Evolutionary conservation across 2,329 filamentous ascomycete species (phyloP), one percentile per base, ranked within the genome.

Genomic region (Hypoxylon sp.): DNA sequence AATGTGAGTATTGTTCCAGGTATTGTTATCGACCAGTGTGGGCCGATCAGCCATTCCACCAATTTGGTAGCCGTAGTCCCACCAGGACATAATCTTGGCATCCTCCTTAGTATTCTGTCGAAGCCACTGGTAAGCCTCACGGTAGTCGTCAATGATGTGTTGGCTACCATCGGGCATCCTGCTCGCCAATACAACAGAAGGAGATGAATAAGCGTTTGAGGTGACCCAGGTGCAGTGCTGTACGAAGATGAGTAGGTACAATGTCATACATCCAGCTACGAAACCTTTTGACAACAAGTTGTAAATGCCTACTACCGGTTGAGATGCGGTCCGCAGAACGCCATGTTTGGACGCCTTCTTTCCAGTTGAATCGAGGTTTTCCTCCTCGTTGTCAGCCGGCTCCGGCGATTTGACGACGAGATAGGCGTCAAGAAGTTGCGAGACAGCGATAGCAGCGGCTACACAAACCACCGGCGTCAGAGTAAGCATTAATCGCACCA

Each of bases 1-100:
- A 82, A 99, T 99, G 81, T 99, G 96, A 6, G 96, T 99, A 85
- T 99, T 99, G 86, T 99, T 99, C 96, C 96, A 99, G 1, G 96
- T 99, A 84, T 99, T 99, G 86, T 99, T 99, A 85, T 99, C 96
- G 35, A 99, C 96, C 35, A 99, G 87, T 0, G 96, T 99, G 35
- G 96, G 96, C 60, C 96, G 90, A 81, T 99, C 96, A 54, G 96
- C 96, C 96, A 99, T 99, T 74, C 96, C 96, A 84, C 96, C 96
- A 81, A 99, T 99, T 84, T 99, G 96, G 84, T 99, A 99, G 73
- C 96, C 96, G 78, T 99, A 99, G 80, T 99, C 96, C 96, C 96
- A 99, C 96, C 96, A 99, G 1, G 94, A 96, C 95, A 98, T 98
- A 79, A 99, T 92, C 87, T 98, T 99, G 78, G 97, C 94, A 76